Evolutionary conservation across 2,329 filamentous ascomycete genomes (phyloP), one percentile per base, ranked within the genome.

Genomic region (Alternaria alternata): DNA sequence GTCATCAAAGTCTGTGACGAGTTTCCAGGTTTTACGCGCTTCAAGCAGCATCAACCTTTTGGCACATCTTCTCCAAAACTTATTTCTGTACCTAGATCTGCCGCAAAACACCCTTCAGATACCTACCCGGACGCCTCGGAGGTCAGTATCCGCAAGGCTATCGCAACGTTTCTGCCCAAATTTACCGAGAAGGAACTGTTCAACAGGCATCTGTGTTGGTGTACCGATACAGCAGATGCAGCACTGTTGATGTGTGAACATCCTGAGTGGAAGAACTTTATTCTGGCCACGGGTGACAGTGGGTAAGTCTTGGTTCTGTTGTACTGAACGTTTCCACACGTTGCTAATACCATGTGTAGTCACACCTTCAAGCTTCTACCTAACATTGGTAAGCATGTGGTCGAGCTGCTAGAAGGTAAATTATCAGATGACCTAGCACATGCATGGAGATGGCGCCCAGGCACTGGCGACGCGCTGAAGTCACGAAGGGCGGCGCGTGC

Each of bases 181-280:
- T 80, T 82, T 53, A 73, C 73, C 4, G 65, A 72, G n/a, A 81
- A 79, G 61, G 62, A 72, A 8, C 71, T 81, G 2, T 81, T 82
- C 51, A 80, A 81, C 52, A 81, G 79, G 67, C 75, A 81, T 6
- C 62, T 85, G 6, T 85, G 82, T 75, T 89, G 87, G 86, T 88
- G 89, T 71, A 85, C 85, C 46, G 84, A 87, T 54, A 88, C 86
- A 2, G 85, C 86, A 1, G 86, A 85, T 51, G 86, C 89, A 69
- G 86, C 89, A 66, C 86, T 88, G 63, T 79, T 90, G 61, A 85
- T 90, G 62, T 83, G 84, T 12, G 75, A 75, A 51, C 81, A 85
- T 70, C 83, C 86, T 6, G 72, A 79, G 11, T 82, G 81, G 79
- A 82, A 79, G 64, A 82, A 83, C 56, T 78, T 83, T 49, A 73